phyloP scores from a whole-genome alignment of 2,329 filamentous ascomycete species.

The Camillea tinctor region DNA sequence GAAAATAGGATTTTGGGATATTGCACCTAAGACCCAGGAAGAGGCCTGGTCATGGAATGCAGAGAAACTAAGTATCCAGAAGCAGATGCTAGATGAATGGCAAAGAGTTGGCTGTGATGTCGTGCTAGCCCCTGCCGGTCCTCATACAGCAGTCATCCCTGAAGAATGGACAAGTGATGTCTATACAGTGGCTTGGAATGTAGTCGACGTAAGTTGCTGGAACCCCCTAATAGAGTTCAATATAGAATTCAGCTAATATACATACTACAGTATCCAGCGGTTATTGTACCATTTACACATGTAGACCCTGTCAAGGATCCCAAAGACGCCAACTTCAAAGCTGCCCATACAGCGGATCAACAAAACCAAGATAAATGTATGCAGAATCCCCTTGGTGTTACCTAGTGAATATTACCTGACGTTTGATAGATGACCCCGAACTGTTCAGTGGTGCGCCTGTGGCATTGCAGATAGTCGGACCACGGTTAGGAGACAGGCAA shows the following conservation, averaged over 20 bases:
- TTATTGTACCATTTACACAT: slow-evolving; percentile 32
- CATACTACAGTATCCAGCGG: slow-evolving; percentile 19
- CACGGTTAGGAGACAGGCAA: slow-evolving; percentile 32
- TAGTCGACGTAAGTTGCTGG: slow-evolving; percentile 28
- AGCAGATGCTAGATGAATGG: slow-evolving; percentile 37
- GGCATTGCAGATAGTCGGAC: slow-evolving; percentile 33
- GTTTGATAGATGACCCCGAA: slow-evolving; percentile 31
- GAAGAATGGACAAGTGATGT: slow-evolving; percentile 34
- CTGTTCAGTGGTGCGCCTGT: slow-evolving; percentile 35
- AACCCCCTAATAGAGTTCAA: slow-evolving; percentile 1
- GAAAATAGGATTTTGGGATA: slow-evolving; percentile 35
- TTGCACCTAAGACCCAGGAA: slow-evolving; percentile 33
- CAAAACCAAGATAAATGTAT: slow-evolving; percentile 32
- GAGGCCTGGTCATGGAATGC: slow-evolving; percentile 35
- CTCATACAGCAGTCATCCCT: slow-evolving; percentile 32
- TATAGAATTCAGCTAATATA: too few species aligned
- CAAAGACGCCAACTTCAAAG: slow-evolving; percentile 24
- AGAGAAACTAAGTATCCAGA: slow-evolving; percentile 31
- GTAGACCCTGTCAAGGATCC: slow-evolving; percentile 31
- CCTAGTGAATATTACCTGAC: slow-evolving; percentile 6
- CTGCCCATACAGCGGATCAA: slow-evolving; percentile 25
- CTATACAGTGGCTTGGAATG: slow-evolving; percentile 38
- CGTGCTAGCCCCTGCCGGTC: slow-evolving; percentile 29
- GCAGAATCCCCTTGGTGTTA: neutral
- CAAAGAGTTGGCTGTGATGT: slow-evolving; percentile 32